Percentiles rank a stretch among this genome's conserved stretches.
Evolutionary conservation across 2,329 filamentous ascomycete species (phyloP).

Genomic region (Gaeumannomyces tritici): DNA sequence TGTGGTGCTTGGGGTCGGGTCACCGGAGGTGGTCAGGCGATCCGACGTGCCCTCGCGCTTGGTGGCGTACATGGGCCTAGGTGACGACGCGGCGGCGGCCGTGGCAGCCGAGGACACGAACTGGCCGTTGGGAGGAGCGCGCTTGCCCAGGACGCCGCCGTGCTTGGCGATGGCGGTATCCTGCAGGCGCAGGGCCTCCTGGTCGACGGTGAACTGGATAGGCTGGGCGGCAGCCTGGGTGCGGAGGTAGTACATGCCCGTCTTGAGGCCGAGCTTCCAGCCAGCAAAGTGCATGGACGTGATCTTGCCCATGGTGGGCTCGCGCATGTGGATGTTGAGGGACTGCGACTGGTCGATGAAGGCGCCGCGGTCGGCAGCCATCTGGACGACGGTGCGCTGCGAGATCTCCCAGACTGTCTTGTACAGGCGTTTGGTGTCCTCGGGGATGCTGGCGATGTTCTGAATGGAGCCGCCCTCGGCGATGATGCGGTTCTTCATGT

Average conservation of each 20-base stretch:
- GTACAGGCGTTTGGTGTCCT: slow-evolving; percentile 93
- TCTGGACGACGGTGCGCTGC: slow-evolving; percentile 89
- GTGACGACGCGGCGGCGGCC: slow-evolving; percentile 41
- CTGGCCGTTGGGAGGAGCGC: slow-evolving; percentile 47
- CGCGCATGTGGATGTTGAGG: slow-evolving; percentile 98
- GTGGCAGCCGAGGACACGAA: slow-evolving; percentile 42
- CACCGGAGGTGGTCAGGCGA: slow-evolving; percentile 35
- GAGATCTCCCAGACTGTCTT: slow-evolving; percentile 99
- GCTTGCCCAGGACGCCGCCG: slow-evolving; percentile 54
- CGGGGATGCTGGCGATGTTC: slow-evolving; percentile 92
- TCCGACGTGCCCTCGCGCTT: slow-evolving; percentile 35
- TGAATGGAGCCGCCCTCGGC: slow-evolving; percentile 92
- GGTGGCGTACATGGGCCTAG: slow-evolving; percentile 56
- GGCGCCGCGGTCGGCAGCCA: slow-evolving; percentile 95
- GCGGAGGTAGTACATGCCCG: slow-evolving; percentile 99
- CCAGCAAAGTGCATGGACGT: slow-evolving; percentile 99
- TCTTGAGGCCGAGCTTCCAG: slow-evolving; percentile 99
- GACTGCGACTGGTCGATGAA: slow-evolving; percentile 99
- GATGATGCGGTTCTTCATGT: slow-evolving; percentile 99
- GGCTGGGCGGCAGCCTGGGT: slow-evolving; percentile 94
- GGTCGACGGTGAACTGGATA: slow-evolving; percentile 98
- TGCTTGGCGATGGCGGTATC: slow-evolving; percentile 70
- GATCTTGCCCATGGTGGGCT: slow-evolving; percentile 99
- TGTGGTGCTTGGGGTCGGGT: slow-evolving; percentile 60
- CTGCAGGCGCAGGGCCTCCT: slow-evolving; percentile 81